phyloP scores from a whole-genome alignment of 164 flowering plant species.

The Sextonia rubra region DNA sequence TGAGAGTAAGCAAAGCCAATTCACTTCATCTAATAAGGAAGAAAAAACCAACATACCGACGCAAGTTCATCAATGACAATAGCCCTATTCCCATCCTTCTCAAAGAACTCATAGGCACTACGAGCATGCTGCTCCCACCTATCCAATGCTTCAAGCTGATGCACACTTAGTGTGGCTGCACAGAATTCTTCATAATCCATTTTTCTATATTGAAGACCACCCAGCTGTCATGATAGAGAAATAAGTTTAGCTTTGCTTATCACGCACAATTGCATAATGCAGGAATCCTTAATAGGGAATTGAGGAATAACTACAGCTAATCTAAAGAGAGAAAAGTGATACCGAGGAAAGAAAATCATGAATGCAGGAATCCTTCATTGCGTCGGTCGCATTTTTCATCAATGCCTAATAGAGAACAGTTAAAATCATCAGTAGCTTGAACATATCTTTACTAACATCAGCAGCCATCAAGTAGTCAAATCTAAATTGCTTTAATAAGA shows the following conservation, averaged over 20 bases:
- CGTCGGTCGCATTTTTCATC: slow-evolving; percentile 76
- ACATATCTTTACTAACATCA: neutral
- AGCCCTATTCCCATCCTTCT: slow-evolving; percentile 85
- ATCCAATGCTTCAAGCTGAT: slow-evolving; percentile 89
- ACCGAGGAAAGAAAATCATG: slow-evolving; percentile 71
- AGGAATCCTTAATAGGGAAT: neutral
- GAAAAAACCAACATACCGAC: slow-evolving; percentile 47
- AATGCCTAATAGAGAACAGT: slow-evolving; percentile 49
- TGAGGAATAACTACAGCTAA: neutral
- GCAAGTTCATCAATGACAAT: slow-evolving; percentile 91
- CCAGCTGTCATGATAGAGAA: slow-evolving; percentile 44
- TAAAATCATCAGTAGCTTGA: neutral
- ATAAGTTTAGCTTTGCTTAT: neutral
- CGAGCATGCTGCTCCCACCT: slow-evolving; percentile 94
- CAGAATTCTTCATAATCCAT: slow-evolving; percentile 96
- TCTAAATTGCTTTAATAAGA: neutral
- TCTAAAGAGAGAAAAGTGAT: slow-evolving; percentile 7
- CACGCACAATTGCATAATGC: neutral
- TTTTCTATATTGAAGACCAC: slow-evolving; percentile 78
- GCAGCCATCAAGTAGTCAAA: neutral
- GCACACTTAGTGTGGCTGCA: slow-evolving; percentile 82
- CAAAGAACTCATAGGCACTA: slow-evolving; percentile 81
- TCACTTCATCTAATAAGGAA: neutral
- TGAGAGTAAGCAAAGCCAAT: neutral
- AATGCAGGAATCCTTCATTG: slow-evolving; percentile 88